Base-by-base conservation (phyloP, 371 early-diverging fungal genomes). In the Actinomucor elegans region DNA sequence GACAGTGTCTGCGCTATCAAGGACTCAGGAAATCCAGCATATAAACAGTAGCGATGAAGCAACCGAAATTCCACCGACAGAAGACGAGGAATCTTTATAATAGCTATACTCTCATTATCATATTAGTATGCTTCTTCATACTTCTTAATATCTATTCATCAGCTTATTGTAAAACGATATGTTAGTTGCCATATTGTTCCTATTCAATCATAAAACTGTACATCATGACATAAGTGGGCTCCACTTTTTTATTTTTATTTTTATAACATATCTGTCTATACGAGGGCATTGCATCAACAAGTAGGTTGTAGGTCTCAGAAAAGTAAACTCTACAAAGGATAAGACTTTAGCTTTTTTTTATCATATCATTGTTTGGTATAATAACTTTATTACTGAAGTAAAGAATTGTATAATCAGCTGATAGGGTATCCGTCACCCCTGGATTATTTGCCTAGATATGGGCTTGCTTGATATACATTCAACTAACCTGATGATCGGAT, bases 371-470 rank as follows among this genome's bases (percentile, higher is more conserved):
- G n/a, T 41, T 42, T 9, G 36, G 29, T 17, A 34, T 6, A 1
- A 34, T 31, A 51, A 69, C 57, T 35, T 65, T 64, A 34, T 56
- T 57, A 9, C 70, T 66, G 57, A 64, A 69, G 31, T 69, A 69
- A 10, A 69, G 54, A 2, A 65, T 44, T 4, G 70, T 61, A 21
- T 53, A 61, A 5, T 65, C 70, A 6, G 54, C 49, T 2, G 65
- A 61, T 8, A 69, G 28, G 0, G 48, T 57, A 45, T 69, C 60
- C 32, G 59, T 46, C 47, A 61, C 17, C 62, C 59, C n/a, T n/a
- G n/a, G n/a, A n/a, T n/a, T n/a, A n/a, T n/a, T n/a, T n/a, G n/a
- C n/a, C n/a, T n/a, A n/a, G n/a, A n/a, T n/a, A n/a, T n/a, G n/a
- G n/a, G n/a, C n/a, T n/a, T n/a, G n/a, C n/a, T n/a, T n/a, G n/a